Percentiles rank a stretch among this genome's conserved stretches.
Conservation (phyloP, 2,329 filamentous ascomycete species). For the Colletotrichum navitas region DNA sequence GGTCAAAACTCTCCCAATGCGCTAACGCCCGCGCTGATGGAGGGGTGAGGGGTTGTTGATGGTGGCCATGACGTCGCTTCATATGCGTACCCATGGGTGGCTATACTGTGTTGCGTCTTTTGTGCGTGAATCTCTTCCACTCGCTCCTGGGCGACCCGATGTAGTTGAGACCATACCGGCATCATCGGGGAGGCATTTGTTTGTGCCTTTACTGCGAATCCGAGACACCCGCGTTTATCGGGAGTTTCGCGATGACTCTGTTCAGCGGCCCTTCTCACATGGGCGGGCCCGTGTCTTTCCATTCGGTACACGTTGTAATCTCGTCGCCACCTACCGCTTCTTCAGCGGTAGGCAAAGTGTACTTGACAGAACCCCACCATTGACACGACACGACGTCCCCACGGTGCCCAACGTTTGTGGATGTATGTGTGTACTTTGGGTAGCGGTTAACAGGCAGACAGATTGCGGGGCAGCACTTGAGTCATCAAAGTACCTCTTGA, state of each 20-base stretch:
- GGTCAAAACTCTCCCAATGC: constrained; percentile 3
- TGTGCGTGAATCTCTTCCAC: constrained; percentile 36
- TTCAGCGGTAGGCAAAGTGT: constrained; percentile 13
- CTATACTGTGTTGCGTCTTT: constrained; percentile 37
- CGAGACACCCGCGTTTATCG: constrained; percentile 14
- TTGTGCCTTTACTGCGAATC: constrained; percentile 11
- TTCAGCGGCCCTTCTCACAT: not conserved
- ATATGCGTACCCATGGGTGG: constrained; percentile 16
- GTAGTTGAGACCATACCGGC: constrained; percentile 22
- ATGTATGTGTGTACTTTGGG: constrained; percentile 13
- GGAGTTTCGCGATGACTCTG: not conserved
- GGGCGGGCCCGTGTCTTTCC: not conserved
- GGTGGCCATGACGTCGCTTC: constrained; percentile 35
- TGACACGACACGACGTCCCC: constrained; percentile 6
- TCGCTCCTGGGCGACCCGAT: constrained; percentile 16
- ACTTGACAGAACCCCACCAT: constrained; percentile 16
- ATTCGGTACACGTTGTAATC: not conserved
- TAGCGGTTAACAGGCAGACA: too few relatives aligned
- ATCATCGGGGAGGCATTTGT: constrained; percentile 30
- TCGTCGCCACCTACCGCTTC: constrained; percentile 31
- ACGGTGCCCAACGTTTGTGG: constrained; percentile 23
- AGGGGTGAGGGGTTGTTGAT: not conserved
- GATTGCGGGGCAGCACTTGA: too few relatives aligned
- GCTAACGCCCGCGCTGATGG: constrained; percentile 15
- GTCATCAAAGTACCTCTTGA: too few relatives aligned